Percentiles rank a stretch among this genome's conserved stretches.
These are phyloP conservation scores for Russula griseocarnosa DNA, from an alignment of 768 basidiomycete genomes.

Conservation along the genomic window DNA sequence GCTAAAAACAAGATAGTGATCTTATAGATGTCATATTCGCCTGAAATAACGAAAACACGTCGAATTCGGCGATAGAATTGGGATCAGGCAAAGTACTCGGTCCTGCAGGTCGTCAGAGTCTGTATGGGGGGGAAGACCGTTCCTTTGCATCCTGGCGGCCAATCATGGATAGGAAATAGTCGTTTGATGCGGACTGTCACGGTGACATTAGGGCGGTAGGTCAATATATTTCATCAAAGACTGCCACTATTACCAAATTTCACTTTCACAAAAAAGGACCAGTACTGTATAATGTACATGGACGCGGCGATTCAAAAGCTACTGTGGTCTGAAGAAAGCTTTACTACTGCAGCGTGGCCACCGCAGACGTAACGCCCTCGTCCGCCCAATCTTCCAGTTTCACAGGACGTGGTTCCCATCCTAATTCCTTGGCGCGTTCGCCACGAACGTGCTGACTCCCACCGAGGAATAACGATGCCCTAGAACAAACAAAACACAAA, in stretches of 20 bases:
- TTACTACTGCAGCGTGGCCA: background rate
- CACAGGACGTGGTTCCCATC: slow-evolving; percentile 7
- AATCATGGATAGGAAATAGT: background rate
- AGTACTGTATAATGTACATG: background rate
- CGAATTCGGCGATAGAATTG: background rate
- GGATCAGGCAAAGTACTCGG: background rate
- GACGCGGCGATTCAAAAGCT: background rate
- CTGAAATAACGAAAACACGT: background rate
- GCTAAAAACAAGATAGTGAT: no score
- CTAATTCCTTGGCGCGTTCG: background rate
- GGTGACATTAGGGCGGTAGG: no score
- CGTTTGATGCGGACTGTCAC: background rate
- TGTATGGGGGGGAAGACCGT: background rate
- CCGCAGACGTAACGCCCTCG: background rate
- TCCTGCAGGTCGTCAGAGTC: background rate
- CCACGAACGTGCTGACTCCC: slow-evolving; percentile 7
- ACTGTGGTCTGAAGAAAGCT: background rate
- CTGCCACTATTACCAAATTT: background rate
- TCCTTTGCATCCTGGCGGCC: background rate
- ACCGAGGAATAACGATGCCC: background rate
- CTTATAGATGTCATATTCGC: no score
- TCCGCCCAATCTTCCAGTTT: background rate
- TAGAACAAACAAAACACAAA: background rate
- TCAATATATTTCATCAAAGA: background rate
- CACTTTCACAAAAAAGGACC: background rate